Conservation (phyloP, 257 asterid species). For the Solanum boliviense region DNA sequence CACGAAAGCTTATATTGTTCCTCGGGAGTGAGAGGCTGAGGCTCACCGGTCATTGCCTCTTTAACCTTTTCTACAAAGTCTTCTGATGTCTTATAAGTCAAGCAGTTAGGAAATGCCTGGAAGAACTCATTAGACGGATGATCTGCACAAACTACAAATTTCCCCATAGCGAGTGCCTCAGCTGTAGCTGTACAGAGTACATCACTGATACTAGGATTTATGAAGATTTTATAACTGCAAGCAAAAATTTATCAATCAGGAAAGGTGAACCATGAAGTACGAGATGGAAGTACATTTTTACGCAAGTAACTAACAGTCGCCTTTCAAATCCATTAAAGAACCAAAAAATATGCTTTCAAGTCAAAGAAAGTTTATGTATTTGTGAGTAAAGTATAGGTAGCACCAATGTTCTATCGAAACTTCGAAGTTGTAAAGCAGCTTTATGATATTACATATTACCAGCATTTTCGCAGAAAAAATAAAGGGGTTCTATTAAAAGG, state of each 20-base stretch:
- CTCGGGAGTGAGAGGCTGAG: slow-evolving; percentile 79
- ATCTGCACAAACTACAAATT: slow-evolving; percentile 91
- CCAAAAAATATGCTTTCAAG: background rate
- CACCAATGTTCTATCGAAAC: background rate
- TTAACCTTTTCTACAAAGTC: slow-evolving; percentile 81
- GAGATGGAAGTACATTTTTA: background rate
- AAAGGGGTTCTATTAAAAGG: background rate
- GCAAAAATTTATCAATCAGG: background rate
- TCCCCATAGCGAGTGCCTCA: slow-evolving; percentile 99
- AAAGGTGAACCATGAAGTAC: background rate
- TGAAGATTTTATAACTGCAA: slow-evolving; percentile 88
- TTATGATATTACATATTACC: background rate
- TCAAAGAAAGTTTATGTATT: background rate
- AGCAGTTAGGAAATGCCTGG: slow-evolving; percentile 85
- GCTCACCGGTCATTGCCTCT: slow-evolving; percentile 88
- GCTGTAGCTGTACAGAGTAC: slow-evolving; percentile 99
- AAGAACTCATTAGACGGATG: slow-evolving; percentile 97
- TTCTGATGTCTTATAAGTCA: slow-evolving; percentile 74
- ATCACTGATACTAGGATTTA: slow-evolving; percentile 91
- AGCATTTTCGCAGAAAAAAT: background rate
- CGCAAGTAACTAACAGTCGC: background rate
- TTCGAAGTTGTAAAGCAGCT: background rate
- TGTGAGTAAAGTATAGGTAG: background rate
- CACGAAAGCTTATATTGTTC: slow-evolving; percentile 77
- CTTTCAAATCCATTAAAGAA: background rate